Conservation (phyloP, 1,284 basidiomycete species). For the Paramarasmius palmivorus region DNA sequence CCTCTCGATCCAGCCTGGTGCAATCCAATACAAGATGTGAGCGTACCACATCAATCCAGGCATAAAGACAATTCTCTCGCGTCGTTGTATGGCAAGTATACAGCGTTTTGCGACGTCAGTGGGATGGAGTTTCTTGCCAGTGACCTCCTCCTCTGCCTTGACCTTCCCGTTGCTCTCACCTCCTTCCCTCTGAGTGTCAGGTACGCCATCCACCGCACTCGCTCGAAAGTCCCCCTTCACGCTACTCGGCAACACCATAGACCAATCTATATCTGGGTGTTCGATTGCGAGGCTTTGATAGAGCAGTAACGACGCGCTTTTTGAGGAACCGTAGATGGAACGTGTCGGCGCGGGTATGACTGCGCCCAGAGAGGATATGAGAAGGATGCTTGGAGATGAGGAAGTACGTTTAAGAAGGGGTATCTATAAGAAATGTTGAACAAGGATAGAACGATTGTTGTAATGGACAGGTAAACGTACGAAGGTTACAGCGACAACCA, state of each 20-base stretch:
- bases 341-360: constrained; percentile 86
- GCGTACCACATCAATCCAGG: no score
- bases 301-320: constrained; percentile 77
- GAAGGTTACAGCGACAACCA: constrained; percentile 65
- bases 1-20: no score
- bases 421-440: constrained; percentile 47
- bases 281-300: constrained; percentile 83
- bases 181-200: constrained; percentile 57
- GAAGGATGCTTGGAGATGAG: constrained; percentile 69
- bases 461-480: constrained; percentile 35
- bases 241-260: constrained; percentile 58
- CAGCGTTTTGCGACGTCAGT: no score
- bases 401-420: constrained; percentile 77
- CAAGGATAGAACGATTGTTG: no score
- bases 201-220: constrained; percentile 61
- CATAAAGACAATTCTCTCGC: no score
- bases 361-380: constrained; percentile 81
- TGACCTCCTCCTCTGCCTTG: constrained; percentile 54
- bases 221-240: constrained; percentile 80
- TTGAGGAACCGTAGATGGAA: constrained; percentile 83
- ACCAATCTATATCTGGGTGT: constrained; percentile 64
- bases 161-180: no score
- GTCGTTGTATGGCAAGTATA: constrained; percentile 57
- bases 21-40: no score
- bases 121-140: no score